Base-by-base conservation (phyloP, 345 rosid genomes). In the Salix viminalis region DNA sequence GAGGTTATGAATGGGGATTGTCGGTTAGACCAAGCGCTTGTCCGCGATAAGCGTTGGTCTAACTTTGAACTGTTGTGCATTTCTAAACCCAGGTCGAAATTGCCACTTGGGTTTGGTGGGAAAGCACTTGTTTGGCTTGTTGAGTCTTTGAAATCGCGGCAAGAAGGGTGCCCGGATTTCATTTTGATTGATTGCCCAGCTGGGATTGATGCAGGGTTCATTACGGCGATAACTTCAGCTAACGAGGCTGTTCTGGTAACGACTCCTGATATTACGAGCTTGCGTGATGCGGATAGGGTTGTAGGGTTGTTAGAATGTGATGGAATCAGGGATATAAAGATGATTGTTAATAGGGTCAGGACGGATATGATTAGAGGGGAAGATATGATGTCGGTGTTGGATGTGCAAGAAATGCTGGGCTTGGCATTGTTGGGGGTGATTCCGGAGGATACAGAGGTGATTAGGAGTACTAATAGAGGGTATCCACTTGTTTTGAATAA, bases 311-410 rank as follows among this genome's bases (percentile, higher is more conserved):
- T 93, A 3, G 98, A 96, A 75, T 93, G 99, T 46, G 99, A 96
- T 6, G 98, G 98, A 8, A 96, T 96, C 19, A 65, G 96, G 77
- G 99, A 96, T 75, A 95, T 95, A 7, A 95, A 93, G 85, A 91
- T 93, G 97, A 88, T 95, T 37, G 99, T 93, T 84, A 95, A 95
- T 74, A 65, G 99, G 79, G 98, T 90, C 5, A 85, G 97, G 81
- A 95, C 97, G 6, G 99, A 93, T 81, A 91, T 95, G 99, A 95
- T 95, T n/a, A 91, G 79, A 77, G 99, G 99, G 24, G 99, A 95
- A 69, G 99, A 95, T 80, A 95, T 95, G 99, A 93, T 95, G 99
- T 95, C 98, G 2, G 94, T 95, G 77, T 85, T 95, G 21, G 97
- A 93, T 71, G 90, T 95, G 75, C 99, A 95, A 81, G 99, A 95